Evolutionary conservation across 495 filamentous ascomycete species (phyloP).

Genomic region (Hypoxylon rickii): DNA sequence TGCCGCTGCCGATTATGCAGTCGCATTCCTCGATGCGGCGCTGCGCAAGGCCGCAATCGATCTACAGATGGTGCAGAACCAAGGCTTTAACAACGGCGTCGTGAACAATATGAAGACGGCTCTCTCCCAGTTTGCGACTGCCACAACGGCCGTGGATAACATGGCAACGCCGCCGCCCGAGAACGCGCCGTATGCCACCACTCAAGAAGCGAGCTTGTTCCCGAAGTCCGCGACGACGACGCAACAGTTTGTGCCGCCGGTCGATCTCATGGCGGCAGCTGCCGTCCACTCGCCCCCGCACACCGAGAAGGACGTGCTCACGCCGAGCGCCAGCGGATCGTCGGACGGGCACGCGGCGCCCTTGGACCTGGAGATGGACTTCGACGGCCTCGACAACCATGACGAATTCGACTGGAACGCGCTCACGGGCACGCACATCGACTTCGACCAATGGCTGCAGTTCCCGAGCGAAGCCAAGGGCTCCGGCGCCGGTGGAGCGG

Average conservation of each 20-base stretch:
- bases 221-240: slow-evolving; percentile 12
- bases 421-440: slow-evolving; percentile 42
- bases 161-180: slow-evolving; percentile 52
- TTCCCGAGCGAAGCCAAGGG: slow-evolving; percentile 45
- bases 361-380: slow-evolving; percentile 36
- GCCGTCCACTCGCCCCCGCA: slow-evolving; percentile 42
- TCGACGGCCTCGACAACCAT: slow-evolving; percentile 25
- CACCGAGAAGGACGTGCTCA: slow-evolving; percentile 39
- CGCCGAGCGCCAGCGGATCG: slow-evolving; percentile 39
- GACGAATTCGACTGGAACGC: slow-evolving; percentile 48
- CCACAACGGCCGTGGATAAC: slow-evolving; percentile 21
- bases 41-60: slow-evolving; percentile 77
- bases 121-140: slow-evolving; percentile 26
- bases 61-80: slow-evolving; percentile 28
- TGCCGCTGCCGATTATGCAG: slow-evolving; percentile 83
- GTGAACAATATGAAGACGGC: slow-evolving; percentile 28
- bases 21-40: slow-evolving; percentile 81
- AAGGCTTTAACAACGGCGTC: slow-evolving; percentile 16
- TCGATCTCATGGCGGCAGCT: slow-evolving; percentile 13
- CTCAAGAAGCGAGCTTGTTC: slow-evolving; percentile 33
- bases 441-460: slow-evolving; percentile 52
- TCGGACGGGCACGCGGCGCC: slow-evolving; percentile 27
- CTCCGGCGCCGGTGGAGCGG: not conserved
- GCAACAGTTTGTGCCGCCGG: slow-evolving; percentile 22
- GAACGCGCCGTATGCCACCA: slow-evolving; percentile 40